Evolutionary conservation across 1,139 yeast species (phyloP).

Genomic region (Hyphopichia burtonii): DNA sequence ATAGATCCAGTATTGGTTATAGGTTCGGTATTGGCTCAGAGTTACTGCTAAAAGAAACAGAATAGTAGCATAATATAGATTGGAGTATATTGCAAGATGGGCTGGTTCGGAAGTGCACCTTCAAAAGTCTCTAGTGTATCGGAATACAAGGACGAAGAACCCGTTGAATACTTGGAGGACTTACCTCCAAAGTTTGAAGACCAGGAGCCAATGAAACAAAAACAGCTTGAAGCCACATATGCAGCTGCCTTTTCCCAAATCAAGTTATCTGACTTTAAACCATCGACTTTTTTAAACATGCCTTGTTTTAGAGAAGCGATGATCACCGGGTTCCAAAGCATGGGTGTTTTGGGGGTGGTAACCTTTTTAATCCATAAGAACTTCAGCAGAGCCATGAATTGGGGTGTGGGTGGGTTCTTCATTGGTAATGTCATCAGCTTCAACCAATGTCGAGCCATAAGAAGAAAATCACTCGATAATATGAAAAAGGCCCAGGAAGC

Average conservation of each 20-base stretch:
- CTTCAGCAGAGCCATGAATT: conserved; percentile 62
- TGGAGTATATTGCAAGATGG: conserved; percentile 27
- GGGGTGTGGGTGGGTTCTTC: conserved; percentile 81
- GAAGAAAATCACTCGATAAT: conserved; percentile 62
- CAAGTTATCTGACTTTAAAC: conserved; percentile 52
- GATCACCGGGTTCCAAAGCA: conserved; percentile 81
- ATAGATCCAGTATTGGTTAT: no score
- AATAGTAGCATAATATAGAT: no score
- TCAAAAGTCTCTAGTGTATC: conserved; percentile 27
- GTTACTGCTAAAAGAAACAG: background rate
- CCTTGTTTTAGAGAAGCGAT: conserved; percentile 93
- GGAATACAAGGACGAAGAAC: conserved; percentile 15
- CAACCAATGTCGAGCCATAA: conserved; percentile 83
- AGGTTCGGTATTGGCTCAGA: no score
- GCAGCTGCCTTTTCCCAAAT: conserved; percentile 32
- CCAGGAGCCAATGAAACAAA: conserved; percentile 17
- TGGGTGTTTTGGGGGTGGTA: conserved; percentile 75
- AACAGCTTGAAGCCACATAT: conserved; percentile 17
- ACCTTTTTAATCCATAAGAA: conserved; percentile 69
- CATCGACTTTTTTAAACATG: conserved; percentile 55
- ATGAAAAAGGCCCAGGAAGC: conserved; percentile 60
- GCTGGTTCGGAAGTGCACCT: conserved; percentile 29
- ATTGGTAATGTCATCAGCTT: conserved; percentile 83
- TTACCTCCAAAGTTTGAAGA: conserved; percentile 51
- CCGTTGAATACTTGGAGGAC: conserved; percentile 27